phyloP scores from a whole-genome alignment of 2,329 filamentous ascomycete species.

The Stagonosporopsis rhizophila region DNA sequence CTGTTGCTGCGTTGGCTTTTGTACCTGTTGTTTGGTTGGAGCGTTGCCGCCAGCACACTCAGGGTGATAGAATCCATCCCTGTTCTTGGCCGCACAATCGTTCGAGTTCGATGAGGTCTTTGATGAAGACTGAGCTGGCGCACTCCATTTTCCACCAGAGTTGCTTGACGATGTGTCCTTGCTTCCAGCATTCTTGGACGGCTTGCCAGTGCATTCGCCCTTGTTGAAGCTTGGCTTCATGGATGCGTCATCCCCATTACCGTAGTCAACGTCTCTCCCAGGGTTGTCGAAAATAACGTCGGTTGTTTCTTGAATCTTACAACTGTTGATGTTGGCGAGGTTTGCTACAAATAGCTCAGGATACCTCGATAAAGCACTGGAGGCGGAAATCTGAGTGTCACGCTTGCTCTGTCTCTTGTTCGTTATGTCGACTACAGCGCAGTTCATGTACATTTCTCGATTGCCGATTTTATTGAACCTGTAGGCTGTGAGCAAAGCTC shows the following conservation, averaged over 20 bases:
- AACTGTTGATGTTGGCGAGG: conserved; percentile 50
- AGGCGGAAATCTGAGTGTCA: conserved; percentile 56
- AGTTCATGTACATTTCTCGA: conserved; percentile 89
- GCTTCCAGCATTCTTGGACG: conserved; percentile 22
- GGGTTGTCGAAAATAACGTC: conserved; percentile 53
- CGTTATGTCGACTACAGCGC: conserved; percentile 71
- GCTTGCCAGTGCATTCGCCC: conserved; percentile 30
- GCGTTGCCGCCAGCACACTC: conserved; percentile 1
- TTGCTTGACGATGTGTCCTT: not conserved
- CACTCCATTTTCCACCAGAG: conserved; percentile 21
- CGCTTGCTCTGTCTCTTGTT: conserved; percentile 55
- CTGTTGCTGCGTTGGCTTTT: conserved; percentile 1
- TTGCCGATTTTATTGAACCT: conserved; percentile 76
- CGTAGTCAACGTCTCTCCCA: conserved; percentile 51
- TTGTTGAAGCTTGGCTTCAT: conserved; percentile 19
- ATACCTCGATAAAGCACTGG: conserved; percentile 41
- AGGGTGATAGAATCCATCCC: not conserved
- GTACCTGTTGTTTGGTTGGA: not conserved
- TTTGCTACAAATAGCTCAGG: conserved; percentile 56
- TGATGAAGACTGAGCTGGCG: not conserved
- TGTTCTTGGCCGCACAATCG: not conserved
- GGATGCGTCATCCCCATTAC: conserved; percentile 38
- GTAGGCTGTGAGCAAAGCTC: not conserved
- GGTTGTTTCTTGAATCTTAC: conserved; percentile 47
- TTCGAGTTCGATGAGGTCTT: conserved; percentile 1